phyloP scores from a whole-genome alignment of 441 rosid genomes.

The Daphne laureola region DNA sequence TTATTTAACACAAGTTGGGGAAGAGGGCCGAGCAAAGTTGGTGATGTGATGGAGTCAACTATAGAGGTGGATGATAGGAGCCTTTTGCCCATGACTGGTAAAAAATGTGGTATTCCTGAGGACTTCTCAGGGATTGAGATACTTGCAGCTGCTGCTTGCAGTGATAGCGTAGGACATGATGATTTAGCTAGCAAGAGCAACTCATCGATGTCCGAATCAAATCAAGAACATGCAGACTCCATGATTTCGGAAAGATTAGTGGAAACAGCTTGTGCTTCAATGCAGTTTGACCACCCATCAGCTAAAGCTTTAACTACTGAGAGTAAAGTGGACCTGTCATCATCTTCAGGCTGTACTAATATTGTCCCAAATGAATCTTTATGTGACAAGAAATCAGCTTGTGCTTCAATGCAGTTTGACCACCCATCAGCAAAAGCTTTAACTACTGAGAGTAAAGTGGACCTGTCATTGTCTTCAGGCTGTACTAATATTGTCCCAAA shows the following conservation, averaged over 20 bases:
- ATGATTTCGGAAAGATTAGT: slow-evolving; percentile 10
- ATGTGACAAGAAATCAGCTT: slow-evolving; percentile 5
- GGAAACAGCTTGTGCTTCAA: slow-evolving; percentile 15
- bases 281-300: slow-evolving; percentile 5
- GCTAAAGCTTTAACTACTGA: slow-evolving; percentile 14
- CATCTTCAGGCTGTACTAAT: slow-evolving; percentile 12
- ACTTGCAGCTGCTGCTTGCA: slow-evolving; percentile 50
- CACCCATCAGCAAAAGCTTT: slow-evolving; percentile 10
- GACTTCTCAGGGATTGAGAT: slow-evolving; percentile 55
- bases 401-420: slow-evolving; percentile 7
- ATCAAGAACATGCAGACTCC: slow-evolving; percentile 13
- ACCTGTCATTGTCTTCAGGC: slow-evolving; percentile 19
- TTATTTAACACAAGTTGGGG: slow-evolving; percentile 10
- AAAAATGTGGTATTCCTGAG: slow-evolving; percentile 17
- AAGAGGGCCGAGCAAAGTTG: slow-evolving; percentile 5
- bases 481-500: slow-evolving; percentile 9
- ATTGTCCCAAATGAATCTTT: slow-evolving; percentile 16
- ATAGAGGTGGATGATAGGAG: slow-evolving; percentile 9
- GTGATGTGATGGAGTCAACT: slow-evolving; percentile 16
- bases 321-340: slow-evolving; percentile 19
- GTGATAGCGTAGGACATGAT: slow-evolving; percentile 19
- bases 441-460: slow-evolving; percentile 16
- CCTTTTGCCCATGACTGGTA: slow-evolving; percentile 10
- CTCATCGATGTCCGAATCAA: slow-evolving; percentile 16
- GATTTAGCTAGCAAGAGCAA: slow-evolving; percentile 10